Base-by-base conservation (phyloP, 2,329 filamentous ascomycete species). In the Meredithiella fracta region DNA sequence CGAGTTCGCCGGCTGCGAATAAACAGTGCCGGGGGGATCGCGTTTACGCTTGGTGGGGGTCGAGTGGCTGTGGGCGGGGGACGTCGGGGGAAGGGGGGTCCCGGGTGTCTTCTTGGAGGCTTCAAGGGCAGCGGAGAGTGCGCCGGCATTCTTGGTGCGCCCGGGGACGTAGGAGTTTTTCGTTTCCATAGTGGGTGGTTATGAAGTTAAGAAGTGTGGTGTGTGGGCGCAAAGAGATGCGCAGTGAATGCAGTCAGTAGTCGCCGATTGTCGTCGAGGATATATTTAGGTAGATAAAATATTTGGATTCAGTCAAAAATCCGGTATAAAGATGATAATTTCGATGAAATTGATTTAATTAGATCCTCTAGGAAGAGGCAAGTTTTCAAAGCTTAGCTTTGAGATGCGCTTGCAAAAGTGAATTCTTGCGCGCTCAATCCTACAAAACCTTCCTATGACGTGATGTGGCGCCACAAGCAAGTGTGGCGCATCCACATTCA, bases 1-100 rank as follows among this genome's bases (percentile, higher is more conserved):
- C 15, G 81, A 86, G 64, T 83, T 81, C 61, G 78, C 77, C 20
- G 86, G 86, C 70, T 90, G 86, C 56, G 86, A 90, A 69, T 82
- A 91, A 54, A 86, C 73, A 11, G 75, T 72, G 50, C 73, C 73
- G 3, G 67, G 67, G 42, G 68, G 66, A 61, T 79, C 77, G 63
- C 77, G 73, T 68, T 83, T 82, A 59, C 74, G 73, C 66, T 80
- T 82, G 51, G 79, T 76, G 7, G 82, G 76, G 15, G 85, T 85
- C 66, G n/a, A 68, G 73, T 38, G 75, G 78, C 3, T 72, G 68
- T 40, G 73, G 76, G 23, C 73, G 83, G 49, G 74, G 47, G 79
- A 82, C 53, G 77, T 62, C 75, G 73, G 57, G 67, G 65, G 62
- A 66, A 72, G 67, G 66, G 71, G 60, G 68, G 76, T 60, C 74